Evolutionary conservation across 306 rosid species (phyloP).

Genomic region (Dalbergia oliveri): DNA sequence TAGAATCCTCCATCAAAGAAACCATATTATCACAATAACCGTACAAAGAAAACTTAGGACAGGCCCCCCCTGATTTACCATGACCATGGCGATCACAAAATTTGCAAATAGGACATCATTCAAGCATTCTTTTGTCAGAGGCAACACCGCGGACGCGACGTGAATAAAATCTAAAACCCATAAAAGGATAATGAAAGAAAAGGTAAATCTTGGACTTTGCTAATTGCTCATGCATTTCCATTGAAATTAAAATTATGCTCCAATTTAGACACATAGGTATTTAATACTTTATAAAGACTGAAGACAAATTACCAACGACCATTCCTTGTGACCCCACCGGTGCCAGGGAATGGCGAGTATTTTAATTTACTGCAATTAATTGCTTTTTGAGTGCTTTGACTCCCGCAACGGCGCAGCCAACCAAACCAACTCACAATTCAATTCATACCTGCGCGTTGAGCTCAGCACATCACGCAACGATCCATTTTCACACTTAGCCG

Average conservation of each 20-base stretch:
- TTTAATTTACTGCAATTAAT: background rate
- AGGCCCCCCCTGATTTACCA: no score
- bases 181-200: background rate
- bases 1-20: no score
- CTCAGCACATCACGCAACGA: slow-evolving; percentile 44
- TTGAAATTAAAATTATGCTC: no score
- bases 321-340: background rate
- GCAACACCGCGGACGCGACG: background rate
- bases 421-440: background rate
- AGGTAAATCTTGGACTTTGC: background rate
- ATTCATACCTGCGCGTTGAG: slow-evolving; percentile 51
- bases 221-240: no score
- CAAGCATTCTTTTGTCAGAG: background rate
- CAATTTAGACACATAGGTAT: background rate
- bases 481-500: background rate
- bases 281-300: background rate
- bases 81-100: no score
- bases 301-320: background rate
- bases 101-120: no score
- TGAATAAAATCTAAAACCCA: background rate
- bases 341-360: background rate
- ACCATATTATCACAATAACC: no score
- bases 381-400: background rate
- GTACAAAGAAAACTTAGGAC: no score
- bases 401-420: slow-evolving; percentile 4